Percentiles rank a stretch among this genome's conserved stretches.
These are phyloP conservation scores for Vaccinium darrowii DNA, from an alignment of 148 eudicot species.

Conservation along the genomic window DNA sequence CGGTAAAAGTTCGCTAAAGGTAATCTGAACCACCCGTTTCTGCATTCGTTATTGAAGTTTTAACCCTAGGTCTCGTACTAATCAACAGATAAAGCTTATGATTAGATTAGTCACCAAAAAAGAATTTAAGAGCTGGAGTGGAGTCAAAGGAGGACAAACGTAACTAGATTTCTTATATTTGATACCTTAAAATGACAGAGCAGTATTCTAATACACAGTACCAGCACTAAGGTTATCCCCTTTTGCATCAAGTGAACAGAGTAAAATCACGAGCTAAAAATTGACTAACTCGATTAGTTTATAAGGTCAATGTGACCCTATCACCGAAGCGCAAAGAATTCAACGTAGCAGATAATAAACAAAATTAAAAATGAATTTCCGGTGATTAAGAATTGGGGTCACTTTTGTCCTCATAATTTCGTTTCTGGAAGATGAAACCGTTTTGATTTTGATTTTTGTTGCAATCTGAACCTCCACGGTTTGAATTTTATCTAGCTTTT, in stretches of 20 bases:
- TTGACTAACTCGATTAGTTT: neutral
- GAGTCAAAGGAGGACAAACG: neutral
- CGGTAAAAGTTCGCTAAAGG: too few species aligned
- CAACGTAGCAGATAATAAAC: too few species aligned
- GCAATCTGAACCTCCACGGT: too few species aligned
- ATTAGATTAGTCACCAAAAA: neutral
- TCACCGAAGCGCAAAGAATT: neutral
- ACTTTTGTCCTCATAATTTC: too few species aligned
- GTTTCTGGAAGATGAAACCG: too few species aligned
- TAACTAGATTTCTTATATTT: too few species aligned
- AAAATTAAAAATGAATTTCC: too few species aligned
- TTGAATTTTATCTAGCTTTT: too few species aligned
- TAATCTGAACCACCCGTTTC: too few species aligned
- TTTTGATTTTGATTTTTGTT: too few species aligned
- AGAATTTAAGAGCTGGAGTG: constrained; percentile 1
- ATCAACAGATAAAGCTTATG: neutral
- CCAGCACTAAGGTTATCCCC: neutral
- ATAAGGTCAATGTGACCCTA: neutral
- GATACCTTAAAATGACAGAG: neutral
- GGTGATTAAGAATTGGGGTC: too few species aligned
- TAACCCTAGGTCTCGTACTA: neutral
- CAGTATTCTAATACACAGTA: neutral
- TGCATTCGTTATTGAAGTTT: too few species aligned
- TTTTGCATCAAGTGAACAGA: neutral
- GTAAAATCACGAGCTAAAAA: neutral